Conservation (phyloP, 345 rosid species). For the Acer negundo region DNA sequence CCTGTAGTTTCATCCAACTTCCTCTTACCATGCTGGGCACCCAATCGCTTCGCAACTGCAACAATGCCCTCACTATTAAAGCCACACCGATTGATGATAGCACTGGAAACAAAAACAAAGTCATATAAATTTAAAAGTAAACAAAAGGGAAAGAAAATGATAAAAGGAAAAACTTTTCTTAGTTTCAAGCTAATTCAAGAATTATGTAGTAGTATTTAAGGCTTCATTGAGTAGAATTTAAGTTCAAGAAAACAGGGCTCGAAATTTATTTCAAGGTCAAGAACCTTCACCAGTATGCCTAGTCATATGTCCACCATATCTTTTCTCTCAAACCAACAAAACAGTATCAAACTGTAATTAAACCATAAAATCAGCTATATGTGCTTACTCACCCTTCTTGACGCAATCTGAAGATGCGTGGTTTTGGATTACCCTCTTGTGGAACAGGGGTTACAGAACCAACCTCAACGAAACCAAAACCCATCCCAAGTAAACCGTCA, state of each 20-base stretch:
- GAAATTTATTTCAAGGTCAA: background rate
- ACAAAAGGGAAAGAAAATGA: background rate
- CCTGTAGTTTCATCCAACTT: constrained; percentile 84
- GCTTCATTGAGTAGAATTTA: background rate
- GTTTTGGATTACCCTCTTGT: constrained; percentile 95
- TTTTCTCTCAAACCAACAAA: constrained; percentile 7
- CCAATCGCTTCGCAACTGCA: constrained; percentile 91
- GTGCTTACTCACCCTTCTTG: constrained; percentile 61
- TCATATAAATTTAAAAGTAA: background rate
- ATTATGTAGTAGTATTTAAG: background rate
- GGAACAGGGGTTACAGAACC: constrained; percentile 98
- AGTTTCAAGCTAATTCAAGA: background rate
- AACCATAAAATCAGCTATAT: background rate
- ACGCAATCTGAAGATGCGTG: constrained; percentile 86
- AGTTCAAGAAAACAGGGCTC: background rate
- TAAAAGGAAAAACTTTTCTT: background rate
- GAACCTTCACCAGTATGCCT: background rate
- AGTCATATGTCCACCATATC: background rate
- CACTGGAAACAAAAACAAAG: constrained; percentile 50
- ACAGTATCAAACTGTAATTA: background rate
- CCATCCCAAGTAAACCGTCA: constrained; percentile 84
- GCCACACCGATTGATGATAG: constrained; percentile 91
- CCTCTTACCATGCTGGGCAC: constrained; percentile 98
- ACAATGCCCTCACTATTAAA: constrained; percentile 97
- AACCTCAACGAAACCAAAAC: constrained; percentile 97